Conservation (phyloP, 2,329 filamentous ascomycete genomes). For the Xylariaceae sp. region DNA sequence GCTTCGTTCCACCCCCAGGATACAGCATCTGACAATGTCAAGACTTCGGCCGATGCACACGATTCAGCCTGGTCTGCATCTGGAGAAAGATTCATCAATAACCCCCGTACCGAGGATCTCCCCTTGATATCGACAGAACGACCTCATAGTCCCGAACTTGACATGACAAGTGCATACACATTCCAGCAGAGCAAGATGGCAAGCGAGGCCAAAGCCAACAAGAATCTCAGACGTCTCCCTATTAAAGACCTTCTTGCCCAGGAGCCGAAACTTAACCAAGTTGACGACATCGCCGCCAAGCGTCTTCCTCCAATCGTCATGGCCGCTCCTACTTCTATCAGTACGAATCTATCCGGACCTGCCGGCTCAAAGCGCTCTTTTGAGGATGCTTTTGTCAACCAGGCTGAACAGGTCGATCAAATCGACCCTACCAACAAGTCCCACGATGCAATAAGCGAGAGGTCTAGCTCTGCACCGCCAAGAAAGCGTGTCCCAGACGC, state of each 20-base stretch:
- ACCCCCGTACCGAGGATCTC: conserved; percentile 22
- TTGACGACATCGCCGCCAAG: background rate
- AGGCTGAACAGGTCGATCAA: background rate
- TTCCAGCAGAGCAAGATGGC: conserved; percentile 36
- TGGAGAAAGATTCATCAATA: conserved; percentile 40
- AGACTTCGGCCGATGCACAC: background rate
- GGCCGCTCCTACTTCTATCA: background rate
- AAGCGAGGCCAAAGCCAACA: conserved; percentile 8
- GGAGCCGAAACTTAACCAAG: conserved; percentile 24
- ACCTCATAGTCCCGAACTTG: conserved; percentile 28
- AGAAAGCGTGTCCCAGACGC: background rate
- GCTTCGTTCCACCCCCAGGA: background rate
- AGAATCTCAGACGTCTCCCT: conserved; percentile 26
- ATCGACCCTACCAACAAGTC: background rate
- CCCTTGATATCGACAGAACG: conserved; percentile 5
- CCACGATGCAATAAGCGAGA: background rate
- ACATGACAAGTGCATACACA: conserved; percentile 38
- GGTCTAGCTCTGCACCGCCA: background rate
- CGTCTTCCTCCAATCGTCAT: background rate
- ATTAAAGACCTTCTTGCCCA: conserved; percentile 35
- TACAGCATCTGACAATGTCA: background rate
- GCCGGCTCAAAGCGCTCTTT: conserved; percentile 31
- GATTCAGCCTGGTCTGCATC: conserved; percentile 31
- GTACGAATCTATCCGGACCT: background rate
- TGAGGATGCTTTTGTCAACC: conserved; percentile 29